These are phyloP conservation scores for Pichia thaimueangensis DNA, from an alignment of 805 yeast species.

Conservation along the genomic window DNA sequence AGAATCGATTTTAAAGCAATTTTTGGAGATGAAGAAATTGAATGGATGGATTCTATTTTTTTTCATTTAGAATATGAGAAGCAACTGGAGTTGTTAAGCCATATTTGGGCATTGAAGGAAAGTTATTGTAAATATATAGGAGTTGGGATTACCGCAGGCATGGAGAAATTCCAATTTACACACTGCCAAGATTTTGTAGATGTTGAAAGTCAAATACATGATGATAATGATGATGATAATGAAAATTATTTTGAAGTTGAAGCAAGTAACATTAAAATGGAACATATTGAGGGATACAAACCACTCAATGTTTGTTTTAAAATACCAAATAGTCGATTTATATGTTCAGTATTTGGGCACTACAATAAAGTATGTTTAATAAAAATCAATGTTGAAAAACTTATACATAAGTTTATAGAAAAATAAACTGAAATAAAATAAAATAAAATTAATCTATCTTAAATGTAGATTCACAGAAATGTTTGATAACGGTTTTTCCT, in stretches of 20 bases:
- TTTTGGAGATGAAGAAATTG: constrained; percentile 23
- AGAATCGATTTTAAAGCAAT: constrained; percentile 24
- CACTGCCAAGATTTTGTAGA: constrained; percentile 21
- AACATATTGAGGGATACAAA: not conserved
- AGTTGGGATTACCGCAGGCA: constrained; percentile 39
- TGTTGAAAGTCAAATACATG: constrained; percentile 14
- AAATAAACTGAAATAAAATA: not conserved
- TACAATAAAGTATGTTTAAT: constrained; percentile 2
- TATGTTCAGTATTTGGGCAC: constrained; percentile 14
- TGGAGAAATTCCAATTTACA: constrained; percentile 21
- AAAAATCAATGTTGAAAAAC: constrained; percentile 3
- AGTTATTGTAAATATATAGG: constrained; percentile 66
- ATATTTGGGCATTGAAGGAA: constrained; percentile 77
- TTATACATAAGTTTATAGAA: constrained; percentile 2
- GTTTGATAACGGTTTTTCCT: constrained; percentile 62
- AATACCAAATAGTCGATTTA: constrained; percentile 5
- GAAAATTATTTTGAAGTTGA: not conserved
- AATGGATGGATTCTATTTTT: constrained; percentile 22
- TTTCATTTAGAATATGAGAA: constrained; percentile 3
- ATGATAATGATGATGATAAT: not conserved
- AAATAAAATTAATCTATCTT: constrained; percentile 1
- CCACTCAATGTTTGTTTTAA: constrained; percentile 7
- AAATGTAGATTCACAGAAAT: constrained; percentile 49
- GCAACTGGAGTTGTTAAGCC: constrained; percentile 37
- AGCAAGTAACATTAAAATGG: not conserved